Evolutionary conservation across 2,329 filamentous ascomycete genomes (phyloP), one percentile per base, ranked within the genome.

Genomic region (Arthrinium puccinioides): DNA sequence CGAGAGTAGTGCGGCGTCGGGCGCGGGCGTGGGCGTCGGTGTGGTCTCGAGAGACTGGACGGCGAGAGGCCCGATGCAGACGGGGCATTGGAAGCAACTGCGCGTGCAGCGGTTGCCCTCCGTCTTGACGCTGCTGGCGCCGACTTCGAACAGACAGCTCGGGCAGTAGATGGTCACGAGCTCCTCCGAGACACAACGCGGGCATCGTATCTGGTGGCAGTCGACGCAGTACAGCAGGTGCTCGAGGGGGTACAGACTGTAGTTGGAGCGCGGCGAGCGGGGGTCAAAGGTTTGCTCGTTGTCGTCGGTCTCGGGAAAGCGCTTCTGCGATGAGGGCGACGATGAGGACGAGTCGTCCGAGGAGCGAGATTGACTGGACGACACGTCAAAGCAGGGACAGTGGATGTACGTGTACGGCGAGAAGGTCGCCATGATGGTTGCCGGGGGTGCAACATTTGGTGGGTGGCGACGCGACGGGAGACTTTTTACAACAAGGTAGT

Each of bases 151-250:
- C 40, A 98, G 66, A 58, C 92, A 98, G 57, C 80, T 90, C 5
- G 92, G 92, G 54, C 92, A 98, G 62, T 87, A 98, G 72, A 88
- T 96, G 37, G 87, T 92, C 32, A 94, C 81, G 38, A 95, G 88
- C 64, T 98, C 92, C 57, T 98, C 92, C 32, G 82, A 77, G 37
- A 94, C 85, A 55, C 92, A 98, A 64, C 88, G 74, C 6, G 87
- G 86, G 57, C 92, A 98, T 49, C 92, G 84, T 44, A 97, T 94
- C 61, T 95, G 84, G 57, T 94, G 87, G 60, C 92, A 98, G 59
- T 97, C 92, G 57, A 95, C 90, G 67, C 92, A 98, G 67, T 94
- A 98, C 27, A 97, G 74, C 19, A 98, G 76, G 56, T 96, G 82
- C 55, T 97, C 90, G 30, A 96, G 79, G 1, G 92, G 90, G 55